These are phyloP conservation scores for Fraxinus anomala DNA, from an alignment of 257 asterid species.

Conservation along the genomic window DNA sequence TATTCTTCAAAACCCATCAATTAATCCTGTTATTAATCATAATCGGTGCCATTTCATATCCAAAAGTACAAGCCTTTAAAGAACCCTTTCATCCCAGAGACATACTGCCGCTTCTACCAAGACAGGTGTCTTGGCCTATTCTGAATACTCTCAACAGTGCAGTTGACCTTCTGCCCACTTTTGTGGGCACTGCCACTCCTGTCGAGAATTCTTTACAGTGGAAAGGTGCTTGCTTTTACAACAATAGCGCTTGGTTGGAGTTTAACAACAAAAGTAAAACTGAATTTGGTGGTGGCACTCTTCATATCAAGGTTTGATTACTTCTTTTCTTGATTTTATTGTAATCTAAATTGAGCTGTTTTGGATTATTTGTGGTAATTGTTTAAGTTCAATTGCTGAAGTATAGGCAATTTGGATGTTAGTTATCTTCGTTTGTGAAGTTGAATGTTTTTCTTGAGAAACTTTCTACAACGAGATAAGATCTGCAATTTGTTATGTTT, in stretches of 20 bases:
- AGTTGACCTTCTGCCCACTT: slow-evolving; percentile 74
- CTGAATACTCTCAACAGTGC: slow-evolving; percentile 58
- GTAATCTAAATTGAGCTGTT: slow-evolving; percentile 11
- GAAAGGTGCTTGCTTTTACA: slow-evolving; percentile 82
- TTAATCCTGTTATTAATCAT: slow-evolving; percentile 22
- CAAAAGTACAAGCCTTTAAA: slow-evolving; percentile 43
- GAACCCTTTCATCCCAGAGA: slow-evolving; percentile 61
- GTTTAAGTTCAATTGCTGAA: slow-evolving; percentile 16
- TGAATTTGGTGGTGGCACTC: slow-evolving; percentile 84
- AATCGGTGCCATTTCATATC: slow-evolving; percentile 23
- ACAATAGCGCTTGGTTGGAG: slow-evolving; percentile 76
- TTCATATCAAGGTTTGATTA: slow-evolving; percentile 66
- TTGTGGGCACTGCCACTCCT: slow-evolving; percentile 54
- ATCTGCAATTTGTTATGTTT: not conserved
- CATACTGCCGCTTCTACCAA: slow-evolving; percentile 66
- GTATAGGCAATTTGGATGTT: not conserved
- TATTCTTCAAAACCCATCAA: slow-evolving; percentile 31
- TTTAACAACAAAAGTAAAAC: slow-evolving; percentile 64
- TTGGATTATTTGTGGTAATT: slow-evolving; percentile 16
- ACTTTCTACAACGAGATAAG: not conserved
- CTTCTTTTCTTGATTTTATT: slow-evolving; percentile 11
- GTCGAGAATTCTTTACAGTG: slow-evolving; percentile 49
- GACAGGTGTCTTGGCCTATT: slow-evolving; percentile 75
- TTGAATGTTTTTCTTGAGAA: not conserved
- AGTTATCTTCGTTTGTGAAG: slow-evolving; percentile 9